Conservation (phyloP, 345 rosid genomes). For the Capsella bursapastoris region DNA sequence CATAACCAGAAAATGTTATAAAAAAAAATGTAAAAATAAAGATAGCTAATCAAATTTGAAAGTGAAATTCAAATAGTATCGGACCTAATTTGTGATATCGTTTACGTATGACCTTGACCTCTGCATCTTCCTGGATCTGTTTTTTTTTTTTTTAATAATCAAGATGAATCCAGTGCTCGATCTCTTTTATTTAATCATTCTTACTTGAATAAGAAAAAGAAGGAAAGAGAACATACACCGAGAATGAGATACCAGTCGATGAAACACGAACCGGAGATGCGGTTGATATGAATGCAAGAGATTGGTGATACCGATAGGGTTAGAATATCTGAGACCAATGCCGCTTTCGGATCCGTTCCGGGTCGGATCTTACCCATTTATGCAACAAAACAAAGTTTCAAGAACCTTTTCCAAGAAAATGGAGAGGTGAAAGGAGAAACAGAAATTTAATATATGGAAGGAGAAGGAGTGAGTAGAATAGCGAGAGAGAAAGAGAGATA, state of each 20-base stretch:
- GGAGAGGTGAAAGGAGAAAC: neutral
- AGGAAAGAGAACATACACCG: conserved; percentile 57
- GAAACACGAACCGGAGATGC: conserved; percentile 51
- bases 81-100: conserved; percentile 79
- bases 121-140: conserved; percentile 82
- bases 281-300: conserved; percentile 58
- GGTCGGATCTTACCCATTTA: conserved; percentile 55
- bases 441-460: neutral
- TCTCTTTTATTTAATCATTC: neutral
- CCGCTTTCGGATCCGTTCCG: conserved; percentile 55
- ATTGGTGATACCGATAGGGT: conserved; percentile 53
- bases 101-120: conserved; percentile 57
- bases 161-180: conserved; percentile 2
- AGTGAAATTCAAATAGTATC: conserved; percentile 27
- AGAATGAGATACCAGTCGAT: conserved; percentile 92
- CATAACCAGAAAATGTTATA: neutral
- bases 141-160: neutral
- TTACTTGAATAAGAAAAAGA: neutral
- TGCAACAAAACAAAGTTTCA: conserved; percentile 9
- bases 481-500: conserved; percentile 23
- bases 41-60: neutral
- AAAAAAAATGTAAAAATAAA: neutral
- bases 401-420: neutral
- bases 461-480: conserved; percentile 26
- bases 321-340: conserved; percentile 67